Evolutionary conservation across 192 early-diverging fungal species (phyloP).

Genomic region (Spizellomyces sp.): DNA sequence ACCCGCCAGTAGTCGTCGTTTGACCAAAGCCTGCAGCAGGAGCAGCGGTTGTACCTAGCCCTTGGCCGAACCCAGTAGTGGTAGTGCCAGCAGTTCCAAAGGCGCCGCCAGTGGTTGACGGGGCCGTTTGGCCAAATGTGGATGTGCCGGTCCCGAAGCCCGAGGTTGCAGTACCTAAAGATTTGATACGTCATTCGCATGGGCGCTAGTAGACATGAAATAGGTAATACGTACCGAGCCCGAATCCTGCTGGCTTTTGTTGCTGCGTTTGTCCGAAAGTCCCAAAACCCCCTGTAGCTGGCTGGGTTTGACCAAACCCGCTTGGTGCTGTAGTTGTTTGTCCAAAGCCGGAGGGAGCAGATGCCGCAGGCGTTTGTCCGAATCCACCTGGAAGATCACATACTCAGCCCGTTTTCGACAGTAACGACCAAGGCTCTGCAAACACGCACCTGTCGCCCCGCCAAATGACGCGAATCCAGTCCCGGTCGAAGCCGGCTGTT

Average conservation of each 20-base stretch:
- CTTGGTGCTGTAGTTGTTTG: constrained; percentile 10
- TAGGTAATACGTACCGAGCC: neutral
- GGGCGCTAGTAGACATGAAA: too few relatives aligned
- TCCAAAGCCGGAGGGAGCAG: constrained; percentile 33
- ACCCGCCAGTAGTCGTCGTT: too few relatives aligned
- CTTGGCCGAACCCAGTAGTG: neutral
- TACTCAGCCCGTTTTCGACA: too few relatives aligned
- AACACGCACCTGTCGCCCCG: constrained; percentile 12
- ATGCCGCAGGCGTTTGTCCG: constrained; percentile 25
- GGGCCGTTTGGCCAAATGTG: constrained; percentile 17
- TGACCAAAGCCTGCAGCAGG: constrained; percentile 1
- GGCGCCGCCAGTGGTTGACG: neutral
- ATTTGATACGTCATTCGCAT: too few relatives aligned
- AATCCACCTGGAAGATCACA: constrained; percentile 11
- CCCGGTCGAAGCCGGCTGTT: constrained; percentile 11
- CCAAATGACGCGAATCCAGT: constrained; percentile 12
- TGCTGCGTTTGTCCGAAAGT: constrained; percentile 23
- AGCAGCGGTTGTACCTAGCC: neutral
- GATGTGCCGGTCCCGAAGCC: too few relatives aligned
- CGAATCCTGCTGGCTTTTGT: neutral
- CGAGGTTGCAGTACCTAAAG: too few relatives aligned
- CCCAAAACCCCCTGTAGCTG: constrained; percentile 12
- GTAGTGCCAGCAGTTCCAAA: neutral
- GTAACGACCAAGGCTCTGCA: too few relatives aligned
- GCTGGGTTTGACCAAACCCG: constrained; percentile 26